These are phyloP conservation scores for Penicillium sp. DNA, from an alignment of 2,329 filamentous ascomycete genomes.

Conservation along the genomic window DNA sequence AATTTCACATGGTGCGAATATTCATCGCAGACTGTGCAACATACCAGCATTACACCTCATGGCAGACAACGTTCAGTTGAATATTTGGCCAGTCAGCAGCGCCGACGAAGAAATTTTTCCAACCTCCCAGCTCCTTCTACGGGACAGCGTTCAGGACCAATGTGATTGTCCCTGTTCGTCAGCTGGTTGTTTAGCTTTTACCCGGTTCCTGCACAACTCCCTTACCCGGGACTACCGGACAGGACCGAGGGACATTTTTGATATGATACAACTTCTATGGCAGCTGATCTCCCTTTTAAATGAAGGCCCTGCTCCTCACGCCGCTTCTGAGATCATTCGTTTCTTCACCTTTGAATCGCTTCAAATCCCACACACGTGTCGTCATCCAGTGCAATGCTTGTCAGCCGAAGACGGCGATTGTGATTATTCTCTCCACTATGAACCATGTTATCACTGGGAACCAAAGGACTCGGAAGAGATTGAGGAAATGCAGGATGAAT, in stretches of 20 bases:
- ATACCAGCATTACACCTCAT: neutral
- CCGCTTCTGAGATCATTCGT: neutral
- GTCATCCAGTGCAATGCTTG: no score
- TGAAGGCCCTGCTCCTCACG: neutral
- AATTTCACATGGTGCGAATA: neutral
- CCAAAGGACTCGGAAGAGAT: neutral
- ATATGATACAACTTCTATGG: neutral
- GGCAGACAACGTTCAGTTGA: neutral
- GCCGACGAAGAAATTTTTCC: neutral
- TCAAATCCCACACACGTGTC: neutral
- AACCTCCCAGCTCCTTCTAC: neutral
- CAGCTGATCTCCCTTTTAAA: neutral
- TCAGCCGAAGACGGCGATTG: no score
- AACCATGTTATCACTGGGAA: neutral
- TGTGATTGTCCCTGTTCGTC: neutral
- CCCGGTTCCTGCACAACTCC: no score
- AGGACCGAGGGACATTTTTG: no score
- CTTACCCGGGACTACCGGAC: no score
- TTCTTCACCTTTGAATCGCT: neutral
- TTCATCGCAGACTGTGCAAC: neutral
- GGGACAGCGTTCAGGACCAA: neutral
- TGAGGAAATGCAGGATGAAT: neutral
- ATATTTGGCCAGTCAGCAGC: no score
- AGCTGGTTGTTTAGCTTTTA: neutral
- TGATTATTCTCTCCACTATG: no score